A percentile compares a stretch with the other conserved stretches of the same genome.
Conservation (phyloP, 192 early-diverging fungal genomes). For the Gaertneriomyces semiglobifer region DNA sequence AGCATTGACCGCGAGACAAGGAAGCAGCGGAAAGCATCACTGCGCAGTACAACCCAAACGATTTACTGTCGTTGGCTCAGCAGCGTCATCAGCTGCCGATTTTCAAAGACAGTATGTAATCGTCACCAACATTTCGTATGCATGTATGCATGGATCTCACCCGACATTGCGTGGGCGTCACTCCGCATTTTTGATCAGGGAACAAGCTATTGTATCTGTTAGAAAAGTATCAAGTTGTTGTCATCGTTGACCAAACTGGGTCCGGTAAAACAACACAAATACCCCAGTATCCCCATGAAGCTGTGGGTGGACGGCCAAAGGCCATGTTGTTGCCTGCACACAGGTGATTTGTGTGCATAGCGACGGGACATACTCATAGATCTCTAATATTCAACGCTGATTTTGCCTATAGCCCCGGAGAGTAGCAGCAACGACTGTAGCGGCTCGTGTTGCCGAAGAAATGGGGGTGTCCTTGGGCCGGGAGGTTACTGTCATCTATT, state of each 20-base stretch:
- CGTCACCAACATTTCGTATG: too few species aligned
- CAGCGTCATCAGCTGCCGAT: constrained; percentile 28
- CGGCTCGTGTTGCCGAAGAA: constrained; percentile 73
- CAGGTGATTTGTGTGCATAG: constrained; percentile 52
- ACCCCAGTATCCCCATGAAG: constrained; percentile 74
- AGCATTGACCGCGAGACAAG: constrained; percentile 59
- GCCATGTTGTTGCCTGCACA: constrained; percentile 67
- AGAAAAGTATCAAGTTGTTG: constrained; percentile 61
- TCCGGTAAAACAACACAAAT: constrained; percentile 82
- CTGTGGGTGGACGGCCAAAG: constrained; percentile 63
- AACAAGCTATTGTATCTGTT: constrained; percentile 63
- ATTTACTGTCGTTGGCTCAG: constrained; percentile 6
- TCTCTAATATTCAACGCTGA: neutral
- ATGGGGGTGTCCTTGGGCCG: constrained; percentile 60
- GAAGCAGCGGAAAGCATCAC: constrained; percentile 51
- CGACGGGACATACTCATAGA: neutral
- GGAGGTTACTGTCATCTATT: too few species aligned
- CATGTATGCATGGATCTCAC: too few species aligned
- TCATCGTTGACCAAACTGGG: constrained; percentile 75
- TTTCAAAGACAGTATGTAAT: constrained; percentile 22
- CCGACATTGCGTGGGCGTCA: too few species aligned
- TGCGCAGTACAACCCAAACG: constrained; percentile 38
- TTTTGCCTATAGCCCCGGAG: constrained; percentile 52
- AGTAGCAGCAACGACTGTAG: constrained; percentile 70
- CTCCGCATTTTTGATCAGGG: too few species aligned